phyloP scores from a whole-genome alignment of 202 grass and related monocot genomes.

The Brachypodium distachyon region DNA sequence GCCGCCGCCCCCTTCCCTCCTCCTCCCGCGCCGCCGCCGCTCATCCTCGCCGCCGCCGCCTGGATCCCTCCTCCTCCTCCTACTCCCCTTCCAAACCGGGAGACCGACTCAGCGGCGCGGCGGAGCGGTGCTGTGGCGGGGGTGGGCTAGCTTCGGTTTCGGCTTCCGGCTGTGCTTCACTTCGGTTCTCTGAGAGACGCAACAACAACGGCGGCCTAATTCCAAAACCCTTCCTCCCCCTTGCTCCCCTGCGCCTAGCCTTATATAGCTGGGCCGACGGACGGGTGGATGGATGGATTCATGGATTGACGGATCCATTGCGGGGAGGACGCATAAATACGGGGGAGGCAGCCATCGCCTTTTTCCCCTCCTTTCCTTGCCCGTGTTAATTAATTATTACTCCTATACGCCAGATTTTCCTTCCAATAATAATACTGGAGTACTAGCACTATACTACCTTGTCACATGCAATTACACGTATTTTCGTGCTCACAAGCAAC shows the following conservation, averaged over 20 bases:
- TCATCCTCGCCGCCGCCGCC: conserved; percentile 54
- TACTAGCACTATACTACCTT: too few species aligned
- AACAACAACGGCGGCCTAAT: conserved; percentile 38
- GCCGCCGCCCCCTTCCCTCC: conserved; percentile 45
- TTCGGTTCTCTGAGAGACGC: conserved; percentile 14
- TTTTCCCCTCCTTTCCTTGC: too few species aligned
- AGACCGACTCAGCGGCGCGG: not conserved
- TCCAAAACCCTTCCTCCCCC: conserved; percentile 56
- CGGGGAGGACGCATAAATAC: not conserved
- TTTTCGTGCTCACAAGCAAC: too few species aligned
- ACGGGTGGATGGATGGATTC: not conserved
- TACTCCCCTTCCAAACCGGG: not conserved
- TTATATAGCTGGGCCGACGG: conserved; percentile 29
- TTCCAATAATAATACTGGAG: too few species aligned
- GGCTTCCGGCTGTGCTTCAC: conserved; percentile 21
- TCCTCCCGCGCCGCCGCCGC: conserved; percentile 31
- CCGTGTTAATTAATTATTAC: too few species aligned
- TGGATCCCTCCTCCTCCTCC: conserved; percentile 16
- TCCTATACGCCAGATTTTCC: too few species aligned
- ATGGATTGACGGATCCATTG: too few species aligned
- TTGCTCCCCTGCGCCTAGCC: not conserved
- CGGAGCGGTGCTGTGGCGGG: not conserved
- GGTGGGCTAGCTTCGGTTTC: conserved; percentile 30
- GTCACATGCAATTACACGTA: too few species aligned
- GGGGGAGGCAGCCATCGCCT: too few species aligned